Evolutionary conservation across 306 rosid species (phyloP).

Genomic region (Begonia fuchsioides): DNA sequence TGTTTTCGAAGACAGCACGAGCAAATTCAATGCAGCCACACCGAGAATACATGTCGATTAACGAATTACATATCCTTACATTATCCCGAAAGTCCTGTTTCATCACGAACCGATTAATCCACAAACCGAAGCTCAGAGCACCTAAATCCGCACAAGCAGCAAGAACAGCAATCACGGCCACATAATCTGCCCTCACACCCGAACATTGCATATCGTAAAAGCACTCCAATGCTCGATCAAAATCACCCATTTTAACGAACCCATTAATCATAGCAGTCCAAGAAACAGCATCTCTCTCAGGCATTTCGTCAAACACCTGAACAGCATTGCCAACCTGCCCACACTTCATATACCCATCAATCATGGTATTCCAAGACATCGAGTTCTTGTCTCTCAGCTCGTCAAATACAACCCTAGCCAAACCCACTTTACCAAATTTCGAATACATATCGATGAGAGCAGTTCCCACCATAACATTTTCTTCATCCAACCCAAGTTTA

Average conservation of each 20-base stretch:
- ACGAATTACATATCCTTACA: slow-evolving; percentile 41
- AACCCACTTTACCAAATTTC: slow-evolving; percentile 29
- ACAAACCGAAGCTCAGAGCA: slow-evolving; percentile 55
- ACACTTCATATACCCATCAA: slow-evolving; percentile 54
- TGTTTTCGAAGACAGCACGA: slow-evolving; percentile 43
- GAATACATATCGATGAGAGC: slow-evolving; percentile 73
- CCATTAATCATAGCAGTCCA: slow-evolving; percentile 86
- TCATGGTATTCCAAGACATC: slow-evolving; percentile 70
- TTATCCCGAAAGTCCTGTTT: slow-evolving; percentile 28
- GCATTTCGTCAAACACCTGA: slow-evolving; percentile 66
- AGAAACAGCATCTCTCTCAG: slow-evolving; percentile 44
- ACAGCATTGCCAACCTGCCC: slow-evolving; percentile 38
- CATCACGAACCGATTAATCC: slow-evolving; percentile 48
- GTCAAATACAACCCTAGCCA: slow-evolving; percentile 47
- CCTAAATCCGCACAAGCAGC: slow-evolving; percentile 85
- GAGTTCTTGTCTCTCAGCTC: slow-evolving; percentile 40
- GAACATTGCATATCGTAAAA: slow-evolving; percentile 63
- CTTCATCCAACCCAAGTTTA: slow-evolving; percentile 36
- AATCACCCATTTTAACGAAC: slow-evolving; percentile 40
- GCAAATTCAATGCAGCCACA: slow-evolving; percentile 74
- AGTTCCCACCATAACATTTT: slow-evolving; percentile 66
- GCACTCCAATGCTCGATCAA: slow-evolving; percentile 54
- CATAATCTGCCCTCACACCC: slow-evolving; percentile 56
- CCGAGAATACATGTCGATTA: slow-evolving; percentile 73
- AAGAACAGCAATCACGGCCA: slow-evolving; percentile 61